phyloP scores from a whole-genome alignment of 2,329 filamentous ascomycete genomes.

The Aureobasidium uvarum region DNA sequence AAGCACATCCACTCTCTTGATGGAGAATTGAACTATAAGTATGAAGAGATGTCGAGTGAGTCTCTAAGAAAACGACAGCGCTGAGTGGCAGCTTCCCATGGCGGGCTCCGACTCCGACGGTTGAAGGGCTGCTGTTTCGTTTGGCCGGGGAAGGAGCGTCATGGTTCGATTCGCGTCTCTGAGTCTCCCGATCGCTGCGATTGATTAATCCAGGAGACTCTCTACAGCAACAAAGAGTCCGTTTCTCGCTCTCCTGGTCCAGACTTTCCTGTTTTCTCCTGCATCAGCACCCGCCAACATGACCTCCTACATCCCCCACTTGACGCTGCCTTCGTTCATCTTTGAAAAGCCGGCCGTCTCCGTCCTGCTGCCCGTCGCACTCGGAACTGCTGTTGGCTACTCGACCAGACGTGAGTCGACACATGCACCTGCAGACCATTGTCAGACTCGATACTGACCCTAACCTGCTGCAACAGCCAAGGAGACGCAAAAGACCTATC shows the following conservation, averaged over 20 bases:
- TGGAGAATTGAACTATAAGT: neutral
- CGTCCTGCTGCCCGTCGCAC: constrained; percentile 70
- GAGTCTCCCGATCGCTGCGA: neutral
- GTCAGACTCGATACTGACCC: neutral
- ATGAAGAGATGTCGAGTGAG: neutral
- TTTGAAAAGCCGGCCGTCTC: constrained; percentile 71
- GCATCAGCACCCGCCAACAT: constrained; percentile 47
- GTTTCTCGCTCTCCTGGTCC: neutral
- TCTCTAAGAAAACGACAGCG: neutral
- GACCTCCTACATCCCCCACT: constrained; percentile 75
- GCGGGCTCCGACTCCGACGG: neutral
- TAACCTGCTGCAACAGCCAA: constrained; percentile 44
- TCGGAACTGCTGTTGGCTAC: constrained; percentile 73
- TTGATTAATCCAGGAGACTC: neutral
- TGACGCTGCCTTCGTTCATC: constrained; percentile 69
- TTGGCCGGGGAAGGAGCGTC: constrained; percentile 9
- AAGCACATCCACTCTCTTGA: too few species aligned
- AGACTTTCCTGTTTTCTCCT: neutral
- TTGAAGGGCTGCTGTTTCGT: neutral
- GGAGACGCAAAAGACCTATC: constrained; percentile 62
- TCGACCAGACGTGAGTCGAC: constrained; percentile 59
- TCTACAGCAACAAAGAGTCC: neutral
- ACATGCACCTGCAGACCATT: constrained; percentile 8
- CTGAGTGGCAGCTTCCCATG: neutral
- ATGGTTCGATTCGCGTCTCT: constrained; percentile 12